Evolutionary conservation across 2,329 filamentous ascomycete genomes (phyloP), one percentile per base, ranked within the genome.

Genomic region (Purpureocillium lavendulum): DNA sequence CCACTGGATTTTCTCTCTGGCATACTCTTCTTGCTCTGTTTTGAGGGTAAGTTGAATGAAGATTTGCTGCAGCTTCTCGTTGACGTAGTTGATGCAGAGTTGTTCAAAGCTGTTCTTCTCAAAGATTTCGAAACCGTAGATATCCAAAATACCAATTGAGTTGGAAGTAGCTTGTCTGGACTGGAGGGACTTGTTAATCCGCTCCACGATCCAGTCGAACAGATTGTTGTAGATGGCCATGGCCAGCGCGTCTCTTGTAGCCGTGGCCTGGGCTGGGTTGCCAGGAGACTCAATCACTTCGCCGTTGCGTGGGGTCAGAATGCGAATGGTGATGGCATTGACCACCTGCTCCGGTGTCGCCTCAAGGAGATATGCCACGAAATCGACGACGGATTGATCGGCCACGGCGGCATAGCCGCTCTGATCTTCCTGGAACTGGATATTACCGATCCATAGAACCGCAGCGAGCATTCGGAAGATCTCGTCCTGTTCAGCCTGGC

Each of bases 51-150:
- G 71, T 62, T 98, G 92, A 51, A 98, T 98, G 59, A 98, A 98
- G 54, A 98, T 97, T 58, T 98, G 92, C 64, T 98, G 92, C 42
- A 98, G 70, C 65, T 98, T 98, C 66, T 98, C 92, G 63, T 98
- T 98, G 57, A 97, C 94, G 57, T 97, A 98, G 69, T 98, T 98
- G 73, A 98, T 98, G 66, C 92, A 98, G 7, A 98, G 77, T 64
- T 98, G 92, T 61, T 98, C 92, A 55, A 98, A 98, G 49, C 87
- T 96, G 69, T 98, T 98, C 67, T 90, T 92, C 60, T 98, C 92
- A 51, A 98, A 98, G 50, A 98, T 98, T 59, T 98, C 92, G 56
- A 98, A 98, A 3, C 92, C 92, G 60, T 98, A 98, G 50, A 98
- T 98, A 72, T 98, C 92, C 49, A 98, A 73, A 57, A 98, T 97